Percentiles rank a stretch among this genome's conserved stretches.
Evolutionary conservation across 352 stramenopile species (phyloP).

Genomic region (Pythium aristosporum): DNA sequence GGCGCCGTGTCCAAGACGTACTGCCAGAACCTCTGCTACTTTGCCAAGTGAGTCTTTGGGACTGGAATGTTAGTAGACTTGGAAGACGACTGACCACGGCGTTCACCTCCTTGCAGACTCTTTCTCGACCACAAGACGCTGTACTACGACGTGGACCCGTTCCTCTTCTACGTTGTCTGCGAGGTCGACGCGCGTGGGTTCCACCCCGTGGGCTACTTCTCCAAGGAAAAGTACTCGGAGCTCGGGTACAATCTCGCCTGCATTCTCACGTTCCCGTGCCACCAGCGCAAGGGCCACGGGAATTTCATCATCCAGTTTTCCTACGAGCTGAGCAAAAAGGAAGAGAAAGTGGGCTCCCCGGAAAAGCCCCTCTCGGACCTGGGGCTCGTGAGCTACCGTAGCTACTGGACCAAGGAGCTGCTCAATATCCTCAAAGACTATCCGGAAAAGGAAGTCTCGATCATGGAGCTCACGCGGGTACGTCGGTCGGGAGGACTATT

Average conservation of each 20-base stretch:
- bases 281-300: conserved; percentile 98
- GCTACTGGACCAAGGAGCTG: conserved; percentile 98
- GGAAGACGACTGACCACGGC: not conserved
- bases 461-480: conserved; percentile 94
- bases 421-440: conserved; percentile 89
- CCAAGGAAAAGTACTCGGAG: conserved; percentile 98
- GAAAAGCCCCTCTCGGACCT: conserved; percentile 99
- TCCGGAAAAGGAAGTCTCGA: conserved; percentile 82
- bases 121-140: conserved; percentile 99
- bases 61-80: too few relatives aligned
- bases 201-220: conserved; percentile 99
- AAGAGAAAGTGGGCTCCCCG: conserved; percentile 96
- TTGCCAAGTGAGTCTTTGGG: conserved; percentile 88
- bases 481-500: conserved; percentile 29
- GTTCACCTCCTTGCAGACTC: conserved; percentile 39
- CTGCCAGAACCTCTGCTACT: conserved; percentile 98
- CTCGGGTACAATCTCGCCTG: conserved; percentile 99
- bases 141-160: conserved; percentile 99
- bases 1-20: conserved; percentile 96
- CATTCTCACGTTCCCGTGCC: conserved; percentile 99
- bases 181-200: conserved; percentile 91
- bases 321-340: conserved; percentile 99
- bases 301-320: conserved; percentile 99
- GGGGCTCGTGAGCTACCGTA: conserved; percentile 98
- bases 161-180: conserved; percentile 99